Base-by-base conservation (phyloP, 106 monocot genomes). In the Acorus gramineus region DNA sequence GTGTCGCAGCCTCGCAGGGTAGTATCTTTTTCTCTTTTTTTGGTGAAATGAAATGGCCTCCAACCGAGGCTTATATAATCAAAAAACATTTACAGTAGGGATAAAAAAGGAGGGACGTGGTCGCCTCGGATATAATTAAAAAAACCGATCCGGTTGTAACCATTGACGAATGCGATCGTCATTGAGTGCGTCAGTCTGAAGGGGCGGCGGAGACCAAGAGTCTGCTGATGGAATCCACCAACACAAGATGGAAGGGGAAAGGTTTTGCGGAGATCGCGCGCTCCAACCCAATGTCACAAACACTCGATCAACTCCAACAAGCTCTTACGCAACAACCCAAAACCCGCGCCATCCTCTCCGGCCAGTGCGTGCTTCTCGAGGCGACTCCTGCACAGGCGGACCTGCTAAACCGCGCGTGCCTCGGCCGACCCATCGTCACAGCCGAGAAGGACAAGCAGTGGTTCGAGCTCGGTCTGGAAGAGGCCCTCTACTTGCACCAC, bases 201-300 rank as follows among this genome's bases (percentile, higher is more conserved):
- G n/a, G n/a, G n/a, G n/a, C n/a, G n/a, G n/a, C n/a, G n/a, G n/a
- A n/a, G n/a, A n/a, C n/a, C n/a, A n/a, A n/a, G n/a, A n/a, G n/a
- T n/a, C n/a, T n/a, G n/a, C n/a, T 28, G 28, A 28, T 51, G 44
- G 53, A 66, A 8, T 50, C 7, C 44, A n/a, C 2, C 3, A 59
- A 13, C 46, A 76, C 84, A 11, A 82, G 94, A 72, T 95, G 94
- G 90, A 95, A 95, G 55, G 86, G 84, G 54, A 90, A 80, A 49
- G 63, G 57, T n/a, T 90, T 71, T 55, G 55, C 69, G 0, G 67
- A 70, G 12, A 66, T 80, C 43, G 86, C 94, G 4, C 11, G 55
- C 9, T 64, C 73, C 7, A 84, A 82, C 63, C 94, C 90, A 3
- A 84, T 90, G 78, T 95, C 90, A 8, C 10, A 50, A 66, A 66